Base-by-base conservation (phyloP, 1,139 yeast species). In the Scheffersomyces segobiensis region DNA sequence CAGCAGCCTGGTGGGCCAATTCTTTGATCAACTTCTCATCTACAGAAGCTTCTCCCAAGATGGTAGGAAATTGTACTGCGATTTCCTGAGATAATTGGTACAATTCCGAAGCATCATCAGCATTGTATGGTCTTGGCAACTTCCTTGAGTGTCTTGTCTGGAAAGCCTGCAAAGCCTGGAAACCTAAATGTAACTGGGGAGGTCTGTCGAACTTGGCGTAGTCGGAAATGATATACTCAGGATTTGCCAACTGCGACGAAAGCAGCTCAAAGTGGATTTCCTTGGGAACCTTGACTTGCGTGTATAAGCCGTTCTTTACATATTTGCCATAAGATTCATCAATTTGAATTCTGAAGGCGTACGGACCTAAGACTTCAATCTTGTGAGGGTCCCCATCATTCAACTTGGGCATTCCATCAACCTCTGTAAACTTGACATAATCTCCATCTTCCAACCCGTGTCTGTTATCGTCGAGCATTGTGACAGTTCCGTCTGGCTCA, bases 381-480 rank as follows among this genome's bases (percentile, higher is more conserved):
- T 89, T 88, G 69, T 83, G 86, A 1, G 95, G 86, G 56, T 82
- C 76, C 7, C 92, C 96, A 60, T 87, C 88, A 70, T 90, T 91
- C 62, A 95, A 79, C 63, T 77, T 77, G 3, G 77, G 80, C 76
- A 84, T 80, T 24, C 98, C 98, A 66, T 88, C 85, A 47, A 93
- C 87, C 74, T 93, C 98, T n/a, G 91, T 72, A 69, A 93, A 93
- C 71, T 88, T 90, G 57, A 95, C 97, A 70, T 78, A 91, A 68
- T 91, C 91, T 20, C 98, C 98, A 72, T 92, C 97, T 77, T 93
- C 92, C 59, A 95, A 80, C 14, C 97, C 97, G 71, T 95, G 99
- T 73, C 98, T 87, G 62, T 86, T 87, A 65, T 93, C 98, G 70
- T 91, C 97, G 67, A 93, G 83, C 82, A 91, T 91, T 26, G 98